Percentiles rank a stretch among this genome's conserved stretches.
phyloP scores from a whole-genome alignment of 257 asterid species.

The Solanum clarkiae region DNA sequence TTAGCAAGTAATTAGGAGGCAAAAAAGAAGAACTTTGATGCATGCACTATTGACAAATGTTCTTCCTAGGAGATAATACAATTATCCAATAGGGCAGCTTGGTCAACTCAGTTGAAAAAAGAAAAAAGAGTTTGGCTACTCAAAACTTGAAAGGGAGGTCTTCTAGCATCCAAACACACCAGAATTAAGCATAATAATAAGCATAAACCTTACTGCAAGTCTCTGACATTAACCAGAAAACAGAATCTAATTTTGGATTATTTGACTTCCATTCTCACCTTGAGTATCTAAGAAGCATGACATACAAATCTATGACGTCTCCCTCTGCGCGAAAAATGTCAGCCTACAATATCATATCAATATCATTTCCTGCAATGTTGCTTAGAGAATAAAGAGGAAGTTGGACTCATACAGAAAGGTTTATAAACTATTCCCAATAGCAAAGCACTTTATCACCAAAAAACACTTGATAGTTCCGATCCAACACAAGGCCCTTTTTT shows the following conservation, averaged over 20 bases:
- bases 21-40: not conserved
- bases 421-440: not conserved
- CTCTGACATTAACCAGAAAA: not conserved
- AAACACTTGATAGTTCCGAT: not conserved
- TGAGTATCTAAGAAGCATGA: conserved; percentile 88
- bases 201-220: not conserved
- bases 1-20: not conserved
- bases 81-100: not conserved
- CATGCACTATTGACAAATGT: not conserved
- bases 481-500: no score
- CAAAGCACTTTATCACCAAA: not conserved
- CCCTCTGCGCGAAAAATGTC: conserved; percentile 79
- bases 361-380: conserved; percentile 6
- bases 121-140: not conserved
- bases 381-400: not conserved
- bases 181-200: not conserved
- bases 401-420: not conserved
- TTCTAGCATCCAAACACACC: not conserved
- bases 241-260: not conserved
- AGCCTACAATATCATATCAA: conserved; percentile 43
- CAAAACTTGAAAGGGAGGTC: not conserved
- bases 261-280: conserved; percentile 46
- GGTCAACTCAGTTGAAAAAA: not conserved
- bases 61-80: not conserved
- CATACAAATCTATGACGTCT: conserved; percentile 69